Evolutionary conservation across 2,329 filamentous ascomycete species (phyloP).

Genomic region (Trichoderma atroviride): DNA sequence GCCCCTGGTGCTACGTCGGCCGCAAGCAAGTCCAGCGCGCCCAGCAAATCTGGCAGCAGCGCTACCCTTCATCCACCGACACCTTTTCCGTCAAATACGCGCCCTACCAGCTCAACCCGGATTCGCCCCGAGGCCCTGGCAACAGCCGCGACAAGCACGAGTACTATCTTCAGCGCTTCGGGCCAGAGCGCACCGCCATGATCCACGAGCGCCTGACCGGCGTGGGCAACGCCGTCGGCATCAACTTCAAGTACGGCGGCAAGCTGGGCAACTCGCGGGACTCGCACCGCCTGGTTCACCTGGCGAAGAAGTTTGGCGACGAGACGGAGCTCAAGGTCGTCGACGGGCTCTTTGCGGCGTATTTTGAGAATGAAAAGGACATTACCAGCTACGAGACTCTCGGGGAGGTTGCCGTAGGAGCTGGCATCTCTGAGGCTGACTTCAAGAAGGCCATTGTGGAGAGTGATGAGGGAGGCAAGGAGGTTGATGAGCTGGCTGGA

Average conservation of each 20-base stretch:
- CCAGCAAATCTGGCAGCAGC: conserved; percentile 45
- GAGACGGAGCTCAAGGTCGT: conserved; percentile 61
- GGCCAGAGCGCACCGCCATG: conserved; percentile 57
- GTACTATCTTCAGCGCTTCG: conserved; percentile 57
- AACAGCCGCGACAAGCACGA: conserved; percentile 42
- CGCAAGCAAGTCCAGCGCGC: conserved; percentile 51
- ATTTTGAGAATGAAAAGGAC: conserved; percentile 49
- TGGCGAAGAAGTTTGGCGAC: conserved; percentile 51
- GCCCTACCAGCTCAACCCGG: conserved; percentile 50
- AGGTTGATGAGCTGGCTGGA: conserved; percentile 39
- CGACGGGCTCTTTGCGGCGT: conserved; percentile 45
- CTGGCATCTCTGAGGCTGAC: conserved; percentile 51
- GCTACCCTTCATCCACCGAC: conserved; percentile 50
- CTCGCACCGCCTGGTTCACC: conserved; percentile 52
- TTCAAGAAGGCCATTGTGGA: conserved; percentile 44
- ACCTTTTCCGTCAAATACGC: conserved; percentile 56
- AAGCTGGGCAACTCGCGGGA: conserved; percentile 49
- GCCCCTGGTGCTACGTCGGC: conserved; percentile 57
- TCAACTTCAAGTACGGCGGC: conserved; percentile 56
- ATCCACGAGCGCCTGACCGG: conserved; percentile 37
- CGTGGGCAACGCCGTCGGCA: conserved; percentile 42
- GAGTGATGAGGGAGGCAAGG: conserved; percentile 52
- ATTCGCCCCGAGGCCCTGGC: conserved; percentile 37
- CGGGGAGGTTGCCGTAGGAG: conserved; percentile 37
- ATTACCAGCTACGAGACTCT: conserved; percentile 47